Base-by-base conservation (phyloP, 345 rosid genomes). In the Eucalyptus shirleyi region DNA sequence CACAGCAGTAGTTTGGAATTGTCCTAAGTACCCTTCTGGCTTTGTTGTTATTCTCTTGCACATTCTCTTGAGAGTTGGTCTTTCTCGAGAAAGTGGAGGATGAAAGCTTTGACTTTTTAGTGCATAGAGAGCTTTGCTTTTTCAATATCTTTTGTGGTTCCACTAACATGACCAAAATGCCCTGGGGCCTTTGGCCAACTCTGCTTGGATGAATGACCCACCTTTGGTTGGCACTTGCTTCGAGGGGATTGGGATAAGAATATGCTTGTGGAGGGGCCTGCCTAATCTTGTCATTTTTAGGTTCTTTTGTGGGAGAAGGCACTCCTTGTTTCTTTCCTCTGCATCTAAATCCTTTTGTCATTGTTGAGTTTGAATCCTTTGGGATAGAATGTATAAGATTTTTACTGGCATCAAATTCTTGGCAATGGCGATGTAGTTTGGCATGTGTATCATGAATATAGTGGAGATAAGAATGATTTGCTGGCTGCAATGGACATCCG, bases 1-100 rank as follows among this genome's bases (percentile, higher is more conserved):
- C 89, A 55, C 94, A 87, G 94, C 94, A 55, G 67, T 87, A 34
- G 67, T 89, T 86, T 85, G 83, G 16, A 62, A 89, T 77, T 77
- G 91, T 86, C 40, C 32, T 12, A 34, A 42, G 47, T 51, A 32
- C 91, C 90, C 83, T 77, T 2, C 86, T 53, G 32, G 53, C n/a
- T 87, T 34, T 67, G 21, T 50, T n/a, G 67, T 55, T 91, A 47
- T 56, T 88, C 10, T 30, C 21, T 88, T 88, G 28, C 32, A 12
- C 82, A 77, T 37, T 72, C 45, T 37, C 45, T 72, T 53, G 45
- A 72, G 45, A 34, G 28, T 37, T 21, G 83, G 83, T 77, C 30
- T 77, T 37, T 37, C 45, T 72, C 16, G 30, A 40, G 47, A 40
- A 77, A 77, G 88, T 37, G 67, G 88, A 62, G 50, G 88, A 45